Evolutionary conservation across 495 filamentous ascomycete genomes (phyloP).

Genomic region (Tuber umbilicatum): DNA sequence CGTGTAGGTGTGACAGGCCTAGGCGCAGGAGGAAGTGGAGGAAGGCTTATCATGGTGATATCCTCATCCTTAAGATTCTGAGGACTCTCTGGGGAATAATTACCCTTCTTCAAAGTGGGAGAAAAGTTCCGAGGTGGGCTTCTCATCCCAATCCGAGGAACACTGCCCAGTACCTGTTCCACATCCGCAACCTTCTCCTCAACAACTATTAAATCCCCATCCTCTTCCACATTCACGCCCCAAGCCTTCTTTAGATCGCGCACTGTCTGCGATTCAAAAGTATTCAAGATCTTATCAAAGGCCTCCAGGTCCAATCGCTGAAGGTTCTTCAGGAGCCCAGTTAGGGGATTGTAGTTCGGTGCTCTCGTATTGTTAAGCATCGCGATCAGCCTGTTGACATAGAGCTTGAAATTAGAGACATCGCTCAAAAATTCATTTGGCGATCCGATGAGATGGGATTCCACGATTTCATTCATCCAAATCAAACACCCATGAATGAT

Average conservation of each 20-base stretch:
- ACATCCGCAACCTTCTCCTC: constrained; percentile 42
- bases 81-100: constrained; percentile 25
- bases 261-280: constrained; percentile 37
- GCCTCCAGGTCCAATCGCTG: constrained; percentile 29
- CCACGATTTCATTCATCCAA: constrained; percentile 41
- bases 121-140: constrained; percentile 24
- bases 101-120: constrained; percentile 23
- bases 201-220: constrained; percentile 27
- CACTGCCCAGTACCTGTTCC: constrained; percentile 38
- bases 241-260: constrained; percentile 39
- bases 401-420: constrained; percentile 35
- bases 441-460: constrained; percentile 26
- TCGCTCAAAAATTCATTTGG: constrained; percentile 41
- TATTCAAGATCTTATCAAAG: constrained; percentile 39
- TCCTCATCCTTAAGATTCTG: constrained; percentile 47
- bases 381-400: constrained; percentile 37
- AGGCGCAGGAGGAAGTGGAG: constrained; percentile 22
- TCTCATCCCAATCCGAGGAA: constrained; percentile 35
- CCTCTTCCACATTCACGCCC: constrained; percentile 39
- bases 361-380: constrained; percentile 40
- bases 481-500: constrained; percentile 39
- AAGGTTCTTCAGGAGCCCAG: constrained; percentile 34
- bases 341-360: constrained; percentile 30
- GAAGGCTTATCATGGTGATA: constrained; percentile 48
- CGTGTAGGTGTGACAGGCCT: constrained; percentile 34